Percentiles rank a stretch among this genome's conserved stretches.
phyloP scores from a whole-genome alignment of 192 early-diverging fungal species.

The Backusella psychrophila region DNA sequence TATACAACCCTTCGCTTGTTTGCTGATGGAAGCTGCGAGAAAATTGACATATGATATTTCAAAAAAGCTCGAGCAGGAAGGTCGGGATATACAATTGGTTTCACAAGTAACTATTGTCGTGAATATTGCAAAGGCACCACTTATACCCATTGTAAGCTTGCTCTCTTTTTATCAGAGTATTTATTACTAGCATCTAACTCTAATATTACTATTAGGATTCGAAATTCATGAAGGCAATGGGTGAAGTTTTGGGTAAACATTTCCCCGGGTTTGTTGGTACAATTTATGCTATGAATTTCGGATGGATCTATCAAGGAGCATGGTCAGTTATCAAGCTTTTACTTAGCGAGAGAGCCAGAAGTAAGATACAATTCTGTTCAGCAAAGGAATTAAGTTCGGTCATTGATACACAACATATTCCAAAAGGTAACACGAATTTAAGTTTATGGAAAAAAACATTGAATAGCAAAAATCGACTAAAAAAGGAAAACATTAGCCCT shows the following conservation, averaged over 20 bases:
- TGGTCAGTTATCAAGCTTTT: slow-evolving; percentile 42
- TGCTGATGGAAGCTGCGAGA: slow-evolving; percentile 38
- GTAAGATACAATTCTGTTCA: slow-evolving; percentile 31
- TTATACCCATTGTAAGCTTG: slow-evolving; percentile 22
- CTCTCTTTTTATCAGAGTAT: neutral
- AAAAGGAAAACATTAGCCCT: slow-evolving; percentile 12
- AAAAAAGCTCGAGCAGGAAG: slow-evolving; percentile 10
- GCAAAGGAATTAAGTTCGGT: slow-evolving; percentile 22
- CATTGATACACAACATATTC: slow-evolving; percentile 30
- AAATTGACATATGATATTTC: slow-evolving; percentile 36
- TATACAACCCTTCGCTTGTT: slow-evolving; percentile 33
- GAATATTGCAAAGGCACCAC: slow-evolving; percentile 27
- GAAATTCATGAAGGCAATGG: slow-evolving; percentile 17
- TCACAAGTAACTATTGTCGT: slow-evolving; percentile 23
- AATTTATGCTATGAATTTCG: slow-evolving; percentile 42
- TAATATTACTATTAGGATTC: neutral
- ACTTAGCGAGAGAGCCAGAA: slow-evolving; percentile 35
- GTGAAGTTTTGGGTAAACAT: slow-evolving; percentile 19
- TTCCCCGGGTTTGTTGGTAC: slow-evolving; percentile 24
- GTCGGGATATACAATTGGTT: slow-evolving; percentile 8
- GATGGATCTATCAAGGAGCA: slow-evolving; percentile 44
- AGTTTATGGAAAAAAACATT: neutral
- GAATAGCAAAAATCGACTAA: slow-evolving; percentile 8
- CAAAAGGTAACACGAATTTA: slow-evolving; percentile 27
- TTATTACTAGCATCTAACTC: neutral